Evolutionary conservation across 352 stramenopile genomes (phyloP).

Genomic region (Thraustochytrium sp.): DNA sequence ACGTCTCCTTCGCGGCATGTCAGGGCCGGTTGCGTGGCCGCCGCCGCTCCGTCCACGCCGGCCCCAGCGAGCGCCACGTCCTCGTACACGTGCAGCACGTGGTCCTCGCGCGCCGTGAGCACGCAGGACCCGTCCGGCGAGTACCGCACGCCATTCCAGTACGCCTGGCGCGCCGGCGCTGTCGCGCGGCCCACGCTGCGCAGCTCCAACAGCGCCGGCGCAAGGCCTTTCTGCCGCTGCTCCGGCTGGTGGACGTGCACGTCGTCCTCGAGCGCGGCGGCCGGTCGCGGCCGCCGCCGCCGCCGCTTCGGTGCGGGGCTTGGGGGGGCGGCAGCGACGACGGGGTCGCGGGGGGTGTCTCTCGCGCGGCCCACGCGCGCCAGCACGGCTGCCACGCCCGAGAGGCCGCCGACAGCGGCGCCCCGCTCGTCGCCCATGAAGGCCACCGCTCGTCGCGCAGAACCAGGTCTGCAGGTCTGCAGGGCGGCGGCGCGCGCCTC

Average conservation of each 20-base stretch:
- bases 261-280: neutral
- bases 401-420: too few relatives aligned
- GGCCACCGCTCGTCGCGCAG: too few relatives aligned
- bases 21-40: conserved; percentile 51
- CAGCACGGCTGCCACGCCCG: too few relatives aligned
- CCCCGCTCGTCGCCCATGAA: too few relatives aligned
- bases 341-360: too few relatives aligned
- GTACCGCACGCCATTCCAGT: conserved; percentile 55
- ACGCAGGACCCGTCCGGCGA: conserved; percentile 74
- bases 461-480: too few relatives aligned
- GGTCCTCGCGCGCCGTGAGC: conserved; percentile 73
- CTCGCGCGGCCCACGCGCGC: too few relatives aligned
- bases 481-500: too few relatives aligned
- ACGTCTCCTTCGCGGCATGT: conserved; percentile 65
- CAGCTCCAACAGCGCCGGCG: neutral
- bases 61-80: neutral
- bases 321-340: too few relatives aligned
- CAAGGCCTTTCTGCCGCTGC: neutral
- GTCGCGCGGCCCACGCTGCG: neutral
- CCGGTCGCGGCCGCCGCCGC: neutral
- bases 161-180: neutral
- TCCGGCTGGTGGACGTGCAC: neutral
- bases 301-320: too few relatives aligned
- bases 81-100: conserved; percentile 70
- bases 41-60: conserved; percentile 61